These are phyloP conservation scores for Rhizophagus clarus DNA, from an alignment of 192 early-diverging fungal genomes.

Conservation along the genomic window DNA sequence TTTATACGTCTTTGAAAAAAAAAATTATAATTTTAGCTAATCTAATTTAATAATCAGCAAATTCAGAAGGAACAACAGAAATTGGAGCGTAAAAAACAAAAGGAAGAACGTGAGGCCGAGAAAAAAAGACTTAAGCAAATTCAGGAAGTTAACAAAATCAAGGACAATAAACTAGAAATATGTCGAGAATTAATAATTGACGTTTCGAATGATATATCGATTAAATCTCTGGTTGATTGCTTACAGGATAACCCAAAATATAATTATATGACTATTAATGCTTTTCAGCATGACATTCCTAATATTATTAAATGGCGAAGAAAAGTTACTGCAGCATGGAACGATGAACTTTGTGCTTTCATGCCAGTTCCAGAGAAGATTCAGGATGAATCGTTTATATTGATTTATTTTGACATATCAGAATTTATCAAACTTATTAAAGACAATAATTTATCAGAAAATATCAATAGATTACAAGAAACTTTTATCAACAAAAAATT, in stretches of 20 bases:
- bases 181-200: constrained; percentile 43
- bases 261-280: constrained; percentile 14
- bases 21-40: not conserved
- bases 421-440: constrained; percentile 31
- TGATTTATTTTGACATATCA: constrained; percentile 30
- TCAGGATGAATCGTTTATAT: constrained; percentile 32
- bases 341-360: constrained; percentile 33
- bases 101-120: constrained; percentile 34
- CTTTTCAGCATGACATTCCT: not conserved
- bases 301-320: constrained; percentile 42
- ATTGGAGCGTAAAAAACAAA: constrained; percentile 20
- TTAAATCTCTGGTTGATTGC: constrained; percentile 24
- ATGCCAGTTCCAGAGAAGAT: constrained; percentile 35
- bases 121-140: constrained; percentile 30
- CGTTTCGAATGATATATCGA: constrained; percentile 34
- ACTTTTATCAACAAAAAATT: constrained; percentile 23
- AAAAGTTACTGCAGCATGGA: constrained; percentile 36
- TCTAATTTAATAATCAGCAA: constrained; percentile 1
- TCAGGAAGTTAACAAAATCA: constrained; percentile 39
- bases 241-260: constrained; percentile 28
- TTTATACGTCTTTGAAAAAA: not conserved
- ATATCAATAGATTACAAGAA: constrained; percentile 22
- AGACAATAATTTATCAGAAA: constrained; percentile 2
- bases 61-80: constrained; percentile 10
- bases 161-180: constrained; percentile 28